Evolutionary conservation across 78 protist species (phyloP), one percentile per base, ranked within the genome.

Genomic region (Anaeramoeba flamelloides): DNA sequence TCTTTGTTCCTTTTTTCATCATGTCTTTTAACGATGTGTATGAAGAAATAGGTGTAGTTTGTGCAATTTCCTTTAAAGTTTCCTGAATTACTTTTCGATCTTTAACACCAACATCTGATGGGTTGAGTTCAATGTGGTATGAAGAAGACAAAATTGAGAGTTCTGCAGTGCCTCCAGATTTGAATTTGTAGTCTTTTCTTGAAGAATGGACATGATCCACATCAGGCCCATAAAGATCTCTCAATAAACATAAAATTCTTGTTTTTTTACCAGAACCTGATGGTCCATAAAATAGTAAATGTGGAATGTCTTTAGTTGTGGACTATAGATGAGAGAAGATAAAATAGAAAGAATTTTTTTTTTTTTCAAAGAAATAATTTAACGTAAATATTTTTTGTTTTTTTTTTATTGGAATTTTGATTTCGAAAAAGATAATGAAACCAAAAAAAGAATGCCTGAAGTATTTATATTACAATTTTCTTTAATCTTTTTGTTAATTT

Each of bases 231-330:
- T 84, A 94, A n/a, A 94, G 75, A 69, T 86, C 93, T 3, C 92
- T 84, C 1, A 97, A 84, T 1, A 93, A 77, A 33, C 92, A 91
- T 86, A 89, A 79, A 22, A 94, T 82, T 31, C 94, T 82, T 26
- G 99, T 97, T 78, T 92, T 91, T 87, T 93, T 94, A 4, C 99
- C 99, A 0, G 97, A 93, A 40, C 99, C 99, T 0, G 89, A 33
- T 8, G 98, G 99, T 0, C 99, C 99, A 83, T 91, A 91, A 38
- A 97, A 74, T 26, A 97, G 80, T 41, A 95, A 32, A 80, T 97
- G 99, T 0, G 99, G 98, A 31, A 95, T 82, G 78, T 97, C 95
- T n/a, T n/a, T n/a, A n/a, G n/a, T n/a, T n/a, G n/a, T n/a, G n/a
- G n/a, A n/a, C n/a, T n/a, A n/a, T n/a, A n/a, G n/a, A n/a, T n/a